Evolutionary conservation across 352 stramenopile genomes (phyloP).

Genomic region (Globisporangium radiosum): DNA sequence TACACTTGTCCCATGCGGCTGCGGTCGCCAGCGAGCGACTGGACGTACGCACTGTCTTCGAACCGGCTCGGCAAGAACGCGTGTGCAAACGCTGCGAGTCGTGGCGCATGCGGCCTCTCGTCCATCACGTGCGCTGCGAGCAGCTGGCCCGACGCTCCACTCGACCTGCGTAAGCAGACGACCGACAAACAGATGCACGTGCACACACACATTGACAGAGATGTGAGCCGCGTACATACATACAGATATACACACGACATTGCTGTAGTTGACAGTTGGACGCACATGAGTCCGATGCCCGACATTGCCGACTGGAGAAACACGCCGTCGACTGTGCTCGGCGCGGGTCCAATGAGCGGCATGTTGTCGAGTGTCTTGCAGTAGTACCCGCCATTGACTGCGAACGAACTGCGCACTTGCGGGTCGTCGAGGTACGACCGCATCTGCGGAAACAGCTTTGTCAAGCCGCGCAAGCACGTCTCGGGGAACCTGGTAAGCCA

Average conservation of each 20-base stretch:
- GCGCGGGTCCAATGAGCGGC: constrained; percentile 57
- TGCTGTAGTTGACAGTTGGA: too few species aligned
- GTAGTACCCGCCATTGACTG: constrained; percentile 74
- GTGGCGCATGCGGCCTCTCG: constrained; percentile 28
- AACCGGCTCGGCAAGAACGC: constrained; percentile 62
- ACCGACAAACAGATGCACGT: background rate
- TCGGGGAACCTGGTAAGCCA: constrained; percentile 44
- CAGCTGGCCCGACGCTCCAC: constrained; percentile 57
- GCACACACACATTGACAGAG: background rate
- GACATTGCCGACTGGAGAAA: constrained; percentile 71
- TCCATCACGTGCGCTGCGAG: constrained; percentile 61
- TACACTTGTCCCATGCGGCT: constrained; percentile 56
- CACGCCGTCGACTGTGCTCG: constrained; percentile 51
- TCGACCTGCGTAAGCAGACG: constrained; percentile 30
- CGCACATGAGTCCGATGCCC: constrained; percentile 60
- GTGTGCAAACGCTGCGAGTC: constrained; percentile 40
- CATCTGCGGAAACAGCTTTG: constrained; percentile 54
- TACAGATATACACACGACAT: background rate
- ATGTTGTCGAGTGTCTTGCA: constrained; percentile 78
- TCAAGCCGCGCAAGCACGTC: constrained; percentile 53
- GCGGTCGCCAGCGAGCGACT: constrained; percentile 41
- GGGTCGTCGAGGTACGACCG: constrained; percentile 47
- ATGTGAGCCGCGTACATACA: background rate
- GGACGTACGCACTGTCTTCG: constrained; percentile 45
- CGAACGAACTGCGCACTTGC: constrained; percentile 54